These are phyloP conservation scores for Coemansia sp. DNA, from an alignment of 192 early-diverging fungal genomes.

Conservation along the genomic window DNA sequence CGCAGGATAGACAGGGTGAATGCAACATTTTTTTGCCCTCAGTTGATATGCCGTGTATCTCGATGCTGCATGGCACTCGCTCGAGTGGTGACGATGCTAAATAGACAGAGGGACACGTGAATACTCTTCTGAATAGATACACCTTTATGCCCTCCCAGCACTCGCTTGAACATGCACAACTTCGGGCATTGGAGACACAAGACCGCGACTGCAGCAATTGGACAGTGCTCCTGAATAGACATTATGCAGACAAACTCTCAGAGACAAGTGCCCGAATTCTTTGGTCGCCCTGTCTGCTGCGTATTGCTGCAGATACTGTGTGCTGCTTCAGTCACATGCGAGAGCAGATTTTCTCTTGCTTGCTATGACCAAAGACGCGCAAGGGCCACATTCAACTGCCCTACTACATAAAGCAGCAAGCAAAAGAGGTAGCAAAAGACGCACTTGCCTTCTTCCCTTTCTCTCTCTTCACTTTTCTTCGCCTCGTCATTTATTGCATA, in stretches of 20 bases:
- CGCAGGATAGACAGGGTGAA: neutral
- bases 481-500: neutral
- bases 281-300: neutral
- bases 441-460: slow-evolving; percentile 1
- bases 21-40: neutral
- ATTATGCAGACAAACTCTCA: neutral
- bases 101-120: neutral
- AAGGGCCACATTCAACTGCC: neutral
- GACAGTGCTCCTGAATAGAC: neutral
- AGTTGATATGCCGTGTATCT: neutral
- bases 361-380: neutral
- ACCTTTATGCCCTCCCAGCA: neutral
- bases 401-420: neutral
- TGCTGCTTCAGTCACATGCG: neutral
- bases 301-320: neutral
- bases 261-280: neutral
- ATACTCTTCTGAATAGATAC: neutral
- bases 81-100: neutral
- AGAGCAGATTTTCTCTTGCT: neutral
- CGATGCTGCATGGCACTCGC: neutral
- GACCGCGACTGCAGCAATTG: neutral
- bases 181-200: neutral
- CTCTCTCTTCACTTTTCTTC: neutral
- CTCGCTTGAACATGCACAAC: neutral
- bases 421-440: neutral